These are phyloP conservation scores for Alliaria petiolata DNA, from an alignment of 345 rosid species.

Conservation along the genomic window DNA sequence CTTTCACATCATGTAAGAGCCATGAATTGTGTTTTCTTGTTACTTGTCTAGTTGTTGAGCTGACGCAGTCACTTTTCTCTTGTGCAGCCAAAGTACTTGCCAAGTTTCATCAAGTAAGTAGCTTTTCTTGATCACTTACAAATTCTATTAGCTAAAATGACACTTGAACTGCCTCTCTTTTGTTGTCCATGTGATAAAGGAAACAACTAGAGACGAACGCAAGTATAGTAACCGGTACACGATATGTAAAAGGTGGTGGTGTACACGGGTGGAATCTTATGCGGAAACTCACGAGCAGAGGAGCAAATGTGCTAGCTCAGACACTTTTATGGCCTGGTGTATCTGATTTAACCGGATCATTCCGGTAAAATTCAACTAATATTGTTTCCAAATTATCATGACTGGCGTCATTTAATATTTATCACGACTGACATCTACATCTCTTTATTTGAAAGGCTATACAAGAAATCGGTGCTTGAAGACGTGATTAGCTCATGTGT, in stretches of 20 bases:
- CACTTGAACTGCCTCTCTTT: not conserved
- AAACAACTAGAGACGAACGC: slow-evolving; percentile 91
- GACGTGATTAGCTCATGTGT: slow-evolving; percentile 76
- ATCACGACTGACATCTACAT: not conserved
- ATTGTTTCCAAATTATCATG: not conserved
- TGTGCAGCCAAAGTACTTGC: slow-evolving; percentile 94
- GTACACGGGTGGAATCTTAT: slow-evolving; percentile 97
- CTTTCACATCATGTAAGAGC: slow-evolving; percentile 92
- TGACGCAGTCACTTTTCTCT: slow-evolving; percentile 15
- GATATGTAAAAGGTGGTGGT: slow-evolving; percentile 85
- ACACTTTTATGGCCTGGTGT: slow-evolving; percentile 98
- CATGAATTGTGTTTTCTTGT: not conserved
- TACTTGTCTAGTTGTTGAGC: not conserved
- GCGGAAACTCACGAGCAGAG: slow-evolving; percentile 96
- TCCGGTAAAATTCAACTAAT: slow-evolving; percentile 47
- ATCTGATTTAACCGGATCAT: slow-evolving; percentile 93
- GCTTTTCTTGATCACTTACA: not conserved
- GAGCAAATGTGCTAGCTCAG: slow-evolving; percentile 97
- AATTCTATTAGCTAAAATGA: not conserved
- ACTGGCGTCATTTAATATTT: not conserved
- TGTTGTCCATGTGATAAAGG: slow-evolving; percentile 32
- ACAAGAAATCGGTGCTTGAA: slow-evolving; percentile 79
- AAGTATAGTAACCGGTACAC: slow-evolving; percentile 88
- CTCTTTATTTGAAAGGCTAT: slow-evolving; percentile 49
- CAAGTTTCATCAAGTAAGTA: slow-evolving; percentile 86